A percentile compares a stretch with the other conserved stretches of the same genome.
phyloP scores from a whole-genome alignment of 192 early-diverging fungal genomes.

The Dissophora globulifera region DNA sequence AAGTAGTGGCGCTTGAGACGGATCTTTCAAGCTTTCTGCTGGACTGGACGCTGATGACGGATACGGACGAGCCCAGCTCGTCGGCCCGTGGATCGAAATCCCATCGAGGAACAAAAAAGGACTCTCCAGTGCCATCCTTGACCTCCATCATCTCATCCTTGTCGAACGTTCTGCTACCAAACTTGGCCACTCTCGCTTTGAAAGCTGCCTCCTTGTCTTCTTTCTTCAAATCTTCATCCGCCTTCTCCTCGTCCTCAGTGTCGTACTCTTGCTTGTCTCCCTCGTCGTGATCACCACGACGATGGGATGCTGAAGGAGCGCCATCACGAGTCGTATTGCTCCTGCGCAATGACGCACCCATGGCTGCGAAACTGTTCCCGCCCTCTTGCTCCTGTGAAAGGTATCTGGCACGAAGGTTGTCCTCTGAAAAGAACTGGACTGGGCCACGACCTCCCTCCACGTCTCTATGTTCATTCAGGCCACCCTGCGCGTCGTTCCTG shows the following conservation, averaged over 20 bases:
- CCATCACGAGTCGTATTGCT: conserved; percentile 48
- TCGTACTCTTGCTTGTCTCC: conserved; percentile 46
- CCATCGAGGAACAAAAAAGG: conserved; percentile 53
- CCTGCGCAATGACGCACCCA: conserved; percentile 39
- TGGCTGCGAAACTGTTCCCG: conserved; percentile 35
- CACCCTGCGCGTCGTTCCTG: conserved; percentile 1
- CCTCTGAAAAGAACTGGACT: conserved; percentile 53
- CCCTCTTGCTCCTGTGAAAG: conserved; percentile 39
- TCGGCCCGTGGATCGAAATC: conserved; percentile 45
- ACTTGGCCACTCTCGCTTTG: conserved; percentile 39
- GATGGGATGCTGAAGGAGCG: background rate
- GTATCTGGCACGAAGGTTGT: conserved; percentile 44
- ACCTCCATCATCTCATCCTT: conserved; percentile 55
- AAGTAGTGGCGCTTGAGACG: conserved; percentile 15
- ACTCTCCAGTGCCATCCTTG: conserved; percentile 47
- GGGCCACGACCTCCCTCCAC: conserved; percentile 26
- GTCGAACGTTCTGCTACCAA: conserved; percentile 48
- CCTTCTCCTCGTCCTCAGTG: conserved; percentile 14
- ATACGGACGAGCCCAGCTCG: conserved; percentile 41
- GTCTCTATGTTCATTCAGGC: background rate
- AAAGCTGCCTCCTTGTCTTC: conserved; percentile 13
- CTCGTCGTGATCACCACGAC: conserved; percentile 6
- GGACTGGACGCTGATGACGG: conserved; percentile 46
- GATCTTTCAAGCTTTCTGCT: conserved; percentile 42
- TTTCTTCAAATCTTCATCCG: background rate